Percentiles rank a stretch among this genome's conserved stretches.
Evolutionary conservation across 1,139 yeast species (phyloP).

Genomic region (Lodderomyces jiufengensis): DNA sequence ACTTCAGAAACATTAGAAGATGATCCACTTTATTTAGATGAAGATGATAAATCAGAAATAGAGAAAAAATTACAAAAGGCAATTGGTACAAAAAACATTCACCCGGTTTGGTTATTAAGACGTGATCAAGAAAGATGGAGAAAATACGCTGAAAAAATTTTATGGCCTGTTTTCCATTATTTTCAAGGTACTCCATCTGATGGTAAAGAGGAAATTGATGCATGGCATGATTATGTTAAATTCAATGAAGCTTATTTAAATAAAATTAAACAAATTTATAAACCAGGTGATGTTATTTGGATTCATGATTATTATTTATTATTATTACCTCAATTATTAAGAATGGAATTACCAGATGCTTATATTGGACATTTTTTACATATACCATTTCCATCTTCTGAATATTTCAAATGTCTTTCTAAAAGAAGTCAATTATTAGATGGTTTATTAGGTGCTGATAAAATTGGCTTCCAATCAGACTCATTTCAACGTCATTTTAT

Average conservation of each 20-base stretch:
- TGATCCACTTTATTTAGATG: conserved; percentile 61
- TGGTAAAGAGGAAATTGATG: conserved; percentile 66
- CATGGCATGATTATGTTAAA: conserved; percentile 90
- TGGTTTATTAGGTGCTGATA: conserved; percentile 87
- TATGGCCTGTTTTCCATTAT: conserved; percentile 96
- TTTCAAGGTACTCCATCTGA: conserved; percentile 66
- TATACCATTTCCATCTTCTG: conserved; percentile 93
- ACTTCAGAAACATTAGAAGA: conserved; percentile 33
- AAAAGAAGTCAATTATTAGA: conserved; percentile 72
- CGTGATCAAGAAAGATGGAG: conserved; percentile 80
- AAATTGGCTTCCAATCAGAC: conserved; percentile 80
- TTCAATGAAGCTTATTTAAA: conserved; percentile 89
- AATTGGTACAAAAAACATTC: conserved; percentile 51
- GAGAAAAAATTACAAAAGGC: conserved; percentile 43
- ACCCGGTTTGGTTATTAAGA: conserved; percentile 83
- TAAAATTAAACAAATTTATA: conserved; percentile 65
- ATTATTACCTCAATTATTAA: conserved; percentile 80
- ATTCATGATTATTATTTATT: conserved; percentile 90
- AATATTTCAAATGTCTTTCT: conserved; percentile 91
- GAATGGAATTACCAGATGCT: conserved; percentile 73
- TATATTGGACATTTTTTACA: conserved; percentile 90
- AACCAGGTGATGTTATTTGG: conserved; percentile 94
- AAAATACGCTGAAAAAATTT: conserved; percentile 78
- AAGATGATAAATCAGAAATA: conserved; percentile 48
- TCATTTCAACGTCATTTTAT: conserved; percentile 88